phyloP scores from a whole-genome alignment of 164 flowering plant species.

The Dillenia suffruticosa region DNA sequence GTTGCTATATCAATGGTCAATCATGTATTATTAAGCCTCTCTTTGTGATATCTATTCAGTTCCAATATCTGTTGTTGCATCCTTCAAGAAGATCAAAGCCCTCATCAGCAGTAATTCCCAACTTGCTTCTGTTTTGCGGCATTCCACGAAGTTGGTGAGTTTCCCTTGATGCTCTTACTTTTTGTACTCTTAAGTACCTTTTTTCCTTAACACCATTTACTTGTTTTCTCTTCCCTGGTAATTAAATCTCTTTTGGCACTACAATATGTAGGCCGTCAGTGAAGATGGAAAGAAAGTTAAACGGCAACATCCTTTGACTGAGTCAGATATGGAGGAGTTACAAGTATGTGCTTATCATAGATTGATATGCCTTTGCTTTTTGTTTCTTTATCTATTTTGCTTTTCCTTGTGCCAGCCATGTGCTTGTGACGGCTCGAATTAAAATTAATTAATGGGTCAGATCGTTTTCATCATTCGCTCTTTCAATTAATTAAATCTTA shows the following conservation, averaged over 20 bases:
- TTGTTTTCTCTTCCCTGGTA: not conserved
- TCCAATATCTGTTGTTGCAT: slow-evolving; percentile 82
- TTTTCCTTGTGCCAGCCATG: not conserved
- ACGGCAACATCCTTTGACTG: slow-evolving; percentile 66
- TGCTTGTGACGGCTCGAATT: not conserved
- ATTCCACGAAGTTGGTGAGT: slow-evolving; percentile 82
- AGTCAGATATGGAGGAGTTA: slow-evolving; percentile 76
- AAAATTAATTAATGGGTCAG: too few relatives aligned
- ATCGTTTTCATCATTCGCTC: not conserved
- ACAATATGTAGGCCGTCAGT: slow-evolving; percentile 61
- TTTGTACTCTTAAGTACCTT: not conserved
- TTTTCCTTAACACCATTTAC: not conserved
- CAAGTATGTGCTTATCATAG: slow-evolving; percentile 44
- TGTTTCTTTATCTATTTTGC: not conserved
- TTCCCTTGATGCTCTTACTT: slow-evolving; percentile 3
- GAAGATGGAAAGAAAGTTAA: slow-evolving; percentile 87
- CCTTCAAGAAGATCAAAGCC: slow-evolving; percentile 92
- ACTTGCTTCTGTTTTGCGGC: slow-evolving; percentile 67
- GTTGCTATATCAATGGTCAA: too few relatives aligned
- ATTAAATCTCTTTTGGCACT: slow-evolving; percentile 4
- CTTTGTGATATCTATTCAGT: slow-evolving; percentile 39
- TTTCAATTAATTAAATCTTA: not conserved
- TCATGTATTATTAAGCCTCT: too few relatives aligned
- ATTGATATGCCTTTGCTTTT: not conserved
- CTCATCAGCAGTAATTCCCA: slow-evolving; percentile 51